Evolutionary conservation across 2,329 filamentous ascomycete species (phyloP).

Genomic region (Fusarium sp.): DNA sequence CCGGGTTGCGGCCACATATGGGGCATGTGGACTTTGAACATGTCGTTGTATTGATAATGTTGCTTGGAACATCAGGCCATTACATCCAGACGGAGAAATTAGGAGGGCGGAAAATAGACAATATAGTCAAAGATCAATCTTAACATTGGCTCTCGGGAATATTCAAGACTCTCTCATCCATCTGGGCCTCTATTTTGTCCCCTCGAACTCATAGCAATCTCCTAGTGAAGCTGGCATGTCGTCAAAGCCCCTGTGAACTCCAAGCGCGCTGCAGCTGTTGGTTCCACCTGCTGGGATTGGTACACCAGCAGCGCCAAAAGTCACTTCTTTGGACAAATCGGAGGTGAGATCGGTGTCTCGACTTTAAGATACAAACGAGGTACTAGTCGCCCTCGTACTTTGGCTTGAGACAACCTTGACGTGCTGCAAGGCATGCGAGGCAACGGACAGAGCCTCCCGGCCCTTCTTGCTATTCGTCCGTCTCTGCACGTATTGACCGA

Average conservation of each 20-base stretch:
- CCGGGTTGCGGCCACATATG: neutral
- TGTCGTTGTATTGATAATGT: neutral
- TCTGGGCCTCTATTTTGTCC: neutral
- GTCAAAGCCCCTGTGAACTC: conserved; percentile 6
- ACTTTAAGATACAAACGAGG: conserved; percentile 11
- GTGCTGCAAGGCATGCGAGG: conserved; percentile 16
- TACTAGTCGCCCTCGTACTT: neutral
- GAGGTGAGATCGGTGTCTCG: neutral
- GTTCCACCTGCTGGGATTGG: neutral
- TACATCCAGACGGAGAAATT: neutral
- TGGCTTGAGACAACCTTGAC: neutral
- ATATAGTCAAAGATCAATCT: neutral
- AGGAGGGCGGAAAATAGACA: neutral
- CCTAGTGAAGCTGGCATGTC: neutral
- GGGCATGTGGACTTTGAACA: neutral
- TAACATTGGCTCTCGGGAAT: neutral
- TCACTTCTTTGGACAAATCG: conserved; percentile 2
- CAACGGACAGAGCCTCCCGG: neutral
- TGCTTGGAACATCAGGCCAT: neutral
- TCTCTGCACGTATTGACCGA: neutral
- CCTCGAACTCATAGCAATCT: neutral
- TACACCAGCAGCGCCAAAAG: neutral
- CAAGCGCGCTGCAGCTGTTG: neutral
- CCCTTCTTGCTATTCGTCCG: neutral
- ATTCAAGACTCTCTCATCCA: no score